Evolutionary conservation across 768 basidiomycete genomes (phyloP), one percentile per base, ranked within the genome.

Genomic region (Auriscalpium microsporum): DNA sequence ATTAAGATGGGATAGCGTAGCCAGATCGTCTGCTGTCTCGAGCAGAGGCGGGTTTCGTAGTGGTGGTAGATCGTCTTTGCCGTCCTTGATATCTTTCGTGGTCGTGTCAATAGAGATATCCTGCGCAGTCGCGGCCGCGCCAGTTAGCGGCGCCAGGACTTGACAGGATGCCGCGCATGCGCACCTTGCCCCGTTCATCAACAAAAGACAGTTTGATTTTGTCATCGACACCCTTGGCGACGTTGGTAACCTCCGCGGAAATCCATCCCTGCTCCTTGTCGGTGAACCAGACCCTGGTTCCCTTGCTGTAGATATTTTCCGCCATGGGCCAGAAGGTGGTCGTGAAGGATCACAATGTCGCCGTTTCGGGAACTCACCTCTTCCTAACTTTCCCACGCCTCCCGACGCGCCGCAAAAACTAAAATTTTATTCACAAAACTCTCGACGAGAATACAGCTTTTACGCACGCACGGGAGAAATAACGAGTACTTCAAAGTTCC

Each of bases 11-110:
- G 93, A 96, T 64, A 99, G 83, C 54, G 94, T 96, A 48, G 96
- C 94, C 68, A 99, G 78, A 77, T 99, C 96, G 72, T 99, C 96
- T 34, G 94, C 92, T 16, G 91, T 92, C 75, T 99, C 96, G 58
- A 99, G 76, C 51, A 97, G 73, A 36, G 95, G 96, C 35, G 96
- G 96, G 73, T 99, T 98, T 62, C 94, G 87, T 65, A 99, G 74
- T 45, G 94, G 96, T 45, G 96, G 96, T 8, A 97, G 78, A 50
- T 79, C 82, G 61, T 84, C 83, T 64, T 85, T 84, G 47, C 83
- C 83, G 66, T 87, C 86, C 66, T 82, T 87, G 68, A 94, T 87
- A 57, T 86, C 83, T 68, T 85, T 84, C 44, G 79, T 80, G 11
- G 86, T 88, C 9, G 93, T 92, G 60, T 84, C 84, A 50, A 94